Base-by-base conservation (phyloP, 2,329 filamentous ascomycete genomes). In the Fusarium setosum region DNA sequence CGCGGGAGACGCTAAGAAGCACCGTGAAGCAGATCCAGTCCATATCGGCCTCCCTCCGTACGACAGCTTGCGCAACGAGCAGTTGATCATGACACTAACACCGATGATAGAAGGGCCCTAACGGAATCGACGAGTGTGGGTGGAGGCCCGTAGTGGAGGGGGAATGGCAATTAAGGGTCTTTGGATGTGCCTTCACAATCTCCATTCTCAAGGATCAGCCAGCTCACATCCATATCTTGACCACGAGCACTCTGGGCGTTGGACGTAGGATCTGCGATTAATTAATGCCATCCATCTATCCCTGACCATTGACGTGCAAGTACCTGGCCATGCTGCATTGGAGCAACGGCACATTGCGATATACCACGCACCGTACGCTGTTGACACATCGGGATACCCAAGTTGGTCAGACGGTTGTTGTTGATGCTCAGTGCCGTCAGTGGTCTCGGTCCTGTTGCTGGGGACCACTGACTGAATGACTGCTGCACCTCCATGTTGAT, bases 401-500 rank as follows among this genome's bases (percentile, higher is more conserved):
- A 31, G 34, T 41, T 59, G 48, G 62, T 42, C 37, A 50, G 41
- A 55, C 37, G 49, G 53, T 56, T 37, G 49, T 50, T 59, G 48
- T 58, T 63, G 57, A 65, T 48, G 40, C 55, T 66, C 17, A 17
- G 7, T 56, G 29, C 60, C 32, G 44, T 45, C 29, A 23, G 21
- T n/a, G n/a, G 35, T 53, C 55, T 44, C 52, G 38, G 21, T n/a
- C 31, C 48, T 61, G 60, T 56, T 55, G 48, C 60, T 49, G 38
- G 59, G 63, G 56, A 65, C 49, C 55, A 63, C 45, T 44, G 50
- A 59, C 32, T n/a, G n/a, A n/a, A n/a, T n/a, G n/a, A n/a, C n/a
- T n/a, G n/a, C n/a, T 57, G 47, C 52, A 53, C 64, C 68, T 67
- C 58, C 42, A 61, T 72, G 65, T 67, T 70, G 65, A 71, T 72